Percentiles rank a stretch among this genome's conserved stretches.
Conservation (phyloP, 164 flowering plant species). For the Malania oleifera region DNA sequence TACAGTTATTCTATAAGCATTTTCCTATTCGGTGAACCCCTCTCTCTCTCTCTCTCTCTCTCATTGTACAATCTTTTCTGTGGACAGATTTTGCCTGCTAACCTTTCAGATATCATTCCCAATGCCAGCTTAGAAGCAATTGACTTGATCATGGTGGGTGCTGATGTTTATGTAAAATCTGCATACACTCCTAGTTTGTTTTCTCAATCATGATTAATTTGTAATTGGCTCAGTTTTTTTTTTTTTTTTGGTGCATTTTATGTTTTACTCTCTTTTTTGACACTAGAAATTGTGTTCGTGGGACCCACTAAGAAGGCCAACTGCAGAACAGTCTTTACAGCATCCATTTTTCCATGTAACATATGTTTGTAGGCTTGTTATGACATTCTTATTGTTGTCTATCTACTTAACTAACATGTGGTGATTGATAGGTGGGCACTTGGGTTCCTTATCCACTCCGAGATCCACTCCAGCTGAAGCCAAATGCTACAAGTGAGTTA, state of each 20-base stretch:
- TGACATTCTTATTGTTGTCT: conserved; percentile 3
- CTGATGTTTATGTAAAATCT: conserved; percentile 1
- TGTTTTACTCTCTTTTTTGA: conserved; percentile 7
- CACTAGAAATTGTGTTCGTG: conserved; percentile 73
- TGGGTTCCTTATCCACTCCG: conserved; percentile 46
- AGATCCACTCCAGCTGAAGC: conserved; percentile 45
- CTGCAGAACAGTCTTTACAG: conserved; percentile 68
- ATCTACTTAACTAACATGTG: conserved; percentile 12
- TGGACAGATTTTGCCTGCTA: conserved; percentile 45
- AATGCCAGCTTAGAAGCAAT: conserved; percentile 75
- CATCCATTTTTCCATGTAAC: conserved; percentile 82
- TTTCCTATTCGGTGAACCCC: not conserved
- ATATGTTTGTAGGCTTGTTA: conserved; percentile 4
- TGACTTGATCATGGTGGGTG: conserved; percentile 64
- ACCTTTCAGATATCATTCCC: conserved; percentile 61
- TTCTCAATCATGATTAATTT: not conserved
- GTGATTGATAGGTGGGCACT: conserved; percentile 36
- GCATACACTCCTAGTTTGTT: not conserved
- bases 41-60: not conserved
- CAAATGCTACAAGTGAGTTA: conserved; percentile 36
- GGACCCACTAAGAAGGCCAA: conserved; percentile 77
- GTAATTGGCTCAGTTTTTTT: not conserved
- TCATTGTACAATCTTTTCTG: not conserved
- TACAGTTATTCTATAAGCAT: not conserved
- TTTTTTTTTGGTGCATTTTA: not conserved